Base-by-base conservation (phyloP, 225 moss, liverwort and hornwort genomes). In the Physcomitrium patens region DNA sequence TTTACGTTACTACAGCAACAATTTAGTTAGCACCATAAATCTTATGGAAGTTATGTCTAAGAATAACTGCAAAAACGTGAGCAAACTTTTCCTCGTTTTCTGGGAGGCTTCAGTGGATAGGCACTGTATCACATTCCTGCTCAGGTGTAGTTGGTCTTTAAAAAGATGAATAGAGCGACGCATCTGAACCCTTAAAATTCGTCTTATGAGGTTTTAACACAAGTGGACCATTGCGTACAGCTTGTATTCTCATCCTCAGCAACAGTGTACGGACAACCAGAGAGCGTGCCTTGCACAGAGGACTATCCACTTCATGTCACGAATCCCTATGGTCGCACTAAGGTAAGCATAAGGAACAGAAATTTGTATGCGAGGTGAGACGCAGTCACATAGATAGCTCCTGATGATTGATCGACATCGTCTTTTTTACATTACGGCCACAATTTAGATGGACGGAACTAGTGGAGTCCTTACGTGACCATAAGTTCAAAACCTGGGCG, bases 161-260 rank as follows among this genome's bases (percentile, higher is more conserved):
- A 65, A 26, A 74, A 24, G 19, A 12, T 63, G 45, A 18, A 54
- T 2, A 28, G 51, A 8, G 31, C 64, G 22, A 77, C 64, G 10
- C 22, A 60, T 15, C 65, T 52, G 31, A 48, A 48, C 17, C 37
- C 26, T 14, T 8, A 19, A 18, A n/a, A 5, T 54, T 54, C 19
- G 18, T n/a, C 19, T 54, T 8, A 16, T 60, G 28, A 55, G 16
- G 20, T 47, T 68, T 51, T 61, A 28, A 81, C 71, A 50, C 47
- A 57, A 48, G 19, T 48, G 0, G 19, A 46, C 3, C 53, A 59
- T 49, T 65, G 31, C 45, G 46, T 81, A 70, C 91, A 94, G 94
- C 86, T 93, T 70, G 91, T 93, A 60, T 97, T 97, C 70, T 97
- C 92, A 12, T 97, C 94, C 26, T 97, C 96, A 49, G 92, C 96